Evolutionary conservation across 352 stramenopile genomes (phyloP).

Genomic region (Phytophthora hybrid): DNA sequence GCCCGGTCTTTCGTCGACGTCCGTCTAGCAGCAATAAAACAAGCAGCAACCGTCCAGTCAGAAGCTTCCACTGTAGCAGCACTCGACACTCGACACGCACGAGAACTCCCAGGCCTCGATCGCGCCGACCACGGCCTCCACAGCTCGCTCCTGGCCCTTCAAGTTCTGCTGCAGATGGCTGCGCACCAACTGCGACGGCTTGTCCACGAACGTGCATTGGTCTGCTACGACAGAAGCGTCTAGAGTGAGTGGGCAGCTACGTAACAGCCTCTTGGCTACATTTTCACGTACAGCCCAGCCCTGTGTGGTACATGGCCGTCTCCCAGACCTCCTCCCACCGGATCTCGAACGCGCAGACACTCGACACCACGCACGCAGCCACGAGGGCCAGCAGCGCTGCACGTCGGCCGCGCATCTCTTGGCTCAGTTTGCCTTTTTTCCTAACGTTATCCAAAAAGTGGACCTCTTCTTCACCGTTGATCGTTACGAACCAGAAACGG

Average conservation of each 20-base stretch:
- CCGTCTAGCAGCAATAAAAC: constrained; percentile 42
- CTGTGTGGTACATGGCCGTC: constrained; percentile 53
- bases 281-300: constrained; percentile 55
- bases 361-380: constrained; percentile 6
- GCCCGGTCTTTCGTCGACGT: constrained; percentile 63
- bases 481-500: not conserved
- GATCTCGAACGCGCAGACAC: constrained; percentile 18
- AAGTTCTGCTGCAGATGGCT: constrained; percentile 63
- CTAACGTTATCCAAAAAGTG: not conserved
- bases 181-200: constrained; percentile 66
- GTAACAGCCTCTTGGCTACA: constrained; percentile 10
- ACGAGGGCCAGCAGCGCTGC: constrained; percentile 26
- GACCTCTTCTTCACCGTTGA: not conserved
- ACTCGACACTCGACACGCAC: constrained; percentile 38
- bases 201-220: constrained; percentile 78
- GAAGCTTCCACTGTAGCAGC: not conserved
- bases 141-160: constrained; percentile 68
- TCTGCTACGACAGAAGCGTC: constrained; percentile 40
- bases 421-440: not conserved
- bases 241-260: constrained; percentile 9
- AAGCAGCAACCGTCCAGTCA: constrained; percentile 10
- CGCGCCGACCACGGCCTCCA: constrained; percentile 72
- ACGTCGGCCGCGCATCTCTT: constrained; percentile 11
- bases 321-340: constrained; percentile 54
- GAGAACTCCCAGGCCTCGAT: constrained; percentile 88